Evolutionary conservation across 1,284 basidiomycete species (phyloP).

Genomic region (Meira miltonrushii): DNA sequence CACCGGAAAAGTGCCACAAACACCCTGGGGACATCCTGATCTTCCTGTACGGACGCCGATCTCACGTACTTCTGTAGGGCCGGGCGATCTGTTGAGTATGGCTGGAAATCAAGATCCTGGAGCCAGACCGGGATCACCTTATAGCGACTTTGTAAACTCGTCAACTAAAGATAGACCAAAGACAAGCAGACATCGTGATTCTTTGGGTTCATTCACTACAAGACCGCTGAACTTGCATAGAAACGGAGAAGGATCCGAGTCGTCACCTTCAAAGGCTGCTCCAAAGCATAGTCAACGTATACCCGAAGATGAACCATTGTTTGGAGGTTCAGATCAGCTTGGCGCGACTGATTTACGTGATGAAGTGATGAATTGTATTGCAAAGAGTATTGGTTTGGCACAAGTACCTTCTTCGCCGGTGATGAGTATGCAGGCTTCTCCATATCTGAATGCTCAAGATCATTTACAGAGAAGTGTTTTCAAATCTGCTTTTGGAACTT

Average conservation of each 20-base stretch:
- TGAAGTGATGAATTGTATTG: slow-evolving; percentile 93
- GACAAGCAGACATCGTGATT: not conserved
- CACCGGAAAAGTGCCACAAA: slow-evolving; percentile 8
- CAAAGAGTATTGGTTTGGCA: slow-evolving; percentile 91
- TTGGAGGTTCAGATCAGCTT: slow-evolving; percentile 16
- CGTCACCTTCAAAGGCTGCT: not conserved
- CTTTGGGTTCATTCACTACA: not conserved
- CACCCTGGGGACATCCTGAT: slow-evolving; percentile 43
- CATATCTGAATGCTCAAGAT: slow-evolving; percentile 31
- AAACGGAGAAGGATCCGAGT: not conserved
- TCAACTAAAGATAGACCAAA: not conserved
- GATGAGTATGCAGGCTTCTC: slow-evolving; percentile 52
- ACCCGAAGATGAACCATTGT: not conserved
- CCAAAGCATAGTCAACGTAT: not conserved
- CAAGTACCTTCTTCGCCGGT: slow-evolving; percentile 56
- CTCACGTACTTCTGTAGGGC: slow-evolving; percentile 48
- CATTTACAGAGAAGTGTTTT: slow-evolving; percentile 54
- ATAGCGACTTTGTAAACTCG: slow-evolving; percentile 5
- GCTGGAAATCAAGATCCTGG: slow-evolving; percentile 36
- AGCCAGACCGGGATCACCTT: slow-evolving; percentile 1
- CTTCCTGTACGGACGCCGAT: slow-evolving; percentile 42
- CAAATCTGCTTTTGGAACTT: slow-evolving; percentile 73
- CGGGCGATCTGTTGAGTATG: slow-evolving; percentile 59
- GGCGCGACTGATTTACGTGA: slow-evolving; percentile 82
- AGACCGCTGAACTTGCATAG: not conserved